phyloP scores from a whole-genome alignment of 306 rosid species.

The Astragalus glycyphyllos region DNA sequence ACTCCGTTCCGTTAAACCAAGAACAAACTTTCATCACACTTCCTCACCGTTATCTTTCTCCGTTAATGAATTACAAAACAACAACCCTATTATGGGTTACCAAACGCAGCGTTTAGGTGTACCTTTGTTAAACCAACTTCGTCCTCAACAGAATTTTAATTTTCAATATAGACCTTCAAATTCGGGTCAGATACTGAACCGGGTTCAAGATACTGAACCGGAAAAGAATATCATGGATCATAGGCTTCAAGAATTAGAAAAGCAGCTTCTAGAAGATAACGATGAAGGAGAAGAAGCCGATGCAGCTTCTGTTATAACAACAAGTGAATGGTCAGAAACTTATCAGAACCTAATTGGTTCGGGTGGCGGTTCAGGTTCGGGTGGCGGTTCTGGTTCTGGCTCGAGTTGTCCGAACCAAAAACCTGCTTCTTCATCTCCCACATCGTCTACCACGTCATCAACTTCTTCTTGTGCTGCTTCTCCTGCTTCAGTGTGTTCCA shows the following conservation, averaged over 20 bases:
- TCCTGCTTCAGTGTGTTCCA: slow-evolving; percentile 56
- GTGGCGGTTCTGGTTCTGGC: too few relatives aligned
- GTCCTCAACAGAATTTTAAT: not conserved
- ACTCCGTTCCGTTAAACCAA: slow-evolving; percentile 72
- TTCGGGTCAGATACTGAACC: slow-evolving; percentile 43
- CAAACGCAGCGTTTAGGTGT: slow-evolving; percentile 43
- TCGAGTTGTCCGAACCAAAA: slow-evolving; percentile 42
- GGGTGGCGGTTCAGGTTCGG: too few relatives aligned
- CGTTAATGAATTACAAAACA: not conserved
- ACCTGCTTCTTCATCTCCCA: slow-evolving; percentile 69
- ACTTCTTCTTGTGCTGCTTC: slow-evolving; percentile 70
- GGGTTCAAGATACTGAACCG: slow-evolving; percentile 45
- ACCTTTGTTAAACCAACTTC: slow-evolving; percentile 55
- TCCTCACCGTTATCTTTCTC: slow-evolving; percentile 61
- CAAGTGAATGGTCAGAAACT: slow-evolving; percentile 79
- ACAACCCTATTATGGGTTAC: too few relatives aligned
- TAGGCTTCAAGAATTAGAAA: slow-evolving; percentile 76
- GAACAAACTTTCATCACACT: slow-evolving; percentile 55
- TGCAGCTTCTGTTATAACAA: slow-evolving; percentile 66
- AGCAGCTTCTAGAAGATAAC: slow-evolving; percentile 79
- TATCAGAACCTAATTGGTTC: slow-evolving; percentile 67
- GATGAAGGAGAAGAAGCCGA: slow-evolving; percentile 76
- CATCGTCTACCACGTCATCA: slow-evolving; percentile 66
- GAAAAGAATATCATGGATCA: slow-evolving; percentile 65
- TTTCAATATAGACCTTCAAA: slow-evolving; percentile 12